These are phyloP conservation scores for Plasmodium gallinaceum DNA, from an alignment of 169 alveolate genomes.

Conservation along the genomic window DNA sequence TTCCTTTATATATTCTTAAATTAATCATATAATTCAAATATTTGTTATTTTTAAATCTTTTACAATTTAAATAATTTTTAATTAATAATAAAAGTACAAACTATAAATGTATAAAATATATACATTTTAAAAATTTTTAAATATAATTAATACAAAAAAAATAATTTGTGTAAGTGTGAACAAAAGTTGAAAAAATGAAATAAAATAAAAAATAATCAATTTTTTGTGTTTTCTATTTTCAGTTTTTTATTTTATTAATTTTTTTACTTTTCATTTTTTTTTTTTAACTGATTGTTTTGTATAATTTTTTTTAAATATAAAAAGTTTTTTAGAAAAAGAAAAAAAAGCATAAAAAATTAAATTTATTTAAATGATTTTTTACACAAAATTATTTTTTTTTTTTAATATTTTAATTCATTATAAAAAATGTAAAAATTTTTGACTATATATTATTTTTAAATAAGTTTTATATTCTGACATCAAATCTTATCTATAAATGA, in stretches of 20 bases:
- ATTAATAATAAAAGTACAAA: neutral
- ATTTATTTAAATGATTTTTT: slow-evolving; percentile 15
- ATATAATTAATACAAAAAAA: neutral
- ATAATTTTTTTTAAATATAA: neutral
- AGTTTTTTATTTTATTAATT: neutral
- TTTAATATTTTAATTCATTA: slow-evolving; percentile 3
- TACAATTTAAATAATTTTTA: neutral
- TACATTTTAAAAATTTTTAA: too few species aligned
- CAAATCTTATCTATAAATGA: slow-evolving; percentile 8
- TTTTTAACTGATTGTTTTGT: neutral
- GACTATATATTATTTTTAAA: slow-evolving; percentile 22
- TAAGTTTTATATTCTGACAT: slow-evolving; percentile 5
- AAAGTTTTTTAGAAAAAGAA: slow-evolving; percentile 22
- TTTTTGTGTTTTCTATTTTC: neutral
- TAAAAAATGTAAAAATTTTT: slow-evolving; percentile 3
- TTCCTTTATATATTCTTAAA: neutral
- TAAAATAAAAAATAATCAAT: slow-evolving; percentile 9
- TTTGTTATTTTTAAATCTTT: neutral
- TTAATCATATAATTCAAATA: neutral
- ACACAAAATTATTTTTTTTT: slow-evolving; percentile 23
- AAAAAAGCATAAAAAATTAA: slow-evolving; percentile 9
- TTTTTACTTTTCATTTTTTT: slow-evolving; percentile 16
- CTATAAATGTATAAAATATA: too few species aligned
- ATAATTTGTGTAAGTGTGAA: neutral
- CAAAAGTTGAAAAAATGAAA: neutral